Evolutionary conservation across 345 rosid species (phyloP), one percentile per base, ranked within the genome.

Genomic region (Firmiana major): DNA sequence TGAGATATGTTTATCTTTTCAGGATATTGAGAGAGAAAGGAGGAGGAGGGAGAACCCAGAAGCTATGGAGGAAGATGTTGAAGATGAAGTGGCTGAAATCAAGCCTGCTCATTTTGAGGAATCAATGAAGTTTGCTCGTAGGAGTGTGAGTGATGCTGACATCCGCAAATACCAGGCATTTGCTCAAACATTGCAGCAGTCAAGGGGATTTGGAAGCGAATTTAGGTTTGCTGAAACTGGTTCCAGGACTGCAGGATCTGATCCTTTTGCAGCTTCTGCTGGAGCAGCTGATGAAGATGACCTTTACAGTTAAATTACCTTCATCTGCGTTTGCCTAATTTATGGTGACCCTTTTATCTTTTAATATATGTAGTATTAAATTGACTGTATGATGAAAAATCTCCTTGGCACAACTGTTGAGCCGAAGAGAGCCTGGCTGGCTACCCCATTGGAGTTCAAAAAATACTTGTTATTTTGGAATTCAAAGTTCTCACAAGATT

Each of bases 121-220:
- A 43, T 67, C 71, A 6, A 67, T 67, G 71, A 67, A 67, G 54
- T 67, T 5, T 22, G 71, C 71, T 13, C 71, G 71, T 43, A 67
- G 71, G 71, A 67, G 71, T 22, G 71, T 67, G 11, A 67, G 71
- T 22, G 71, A 67, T 22, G 71, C 71, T 7, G 98, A 93, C 75
- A 93, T 94, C 57, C 89, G 97, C 78, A 93, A 94, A 79, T 94
- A 94, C 83, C 98, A 94, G 83, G 92, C 98, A n/a, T 94, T 94
- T 84, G 97, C 98, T 66, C 98, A 94, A 74, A 94, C 98, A 5
- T 74, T 94, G 83, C 98, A 94, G 82, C 98, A 94, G 60, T 94
- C 98, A 0, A 87, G 98, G 85, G 98, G 98, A 42, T 85, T 94
- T 53, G 98, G 98, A 62, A 62, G 84, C 1, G 98, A 93, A 75